phyloP scores from a whole-genome alignment of 805 yeast genomes.

The Danielia oregonensis region DNA sequence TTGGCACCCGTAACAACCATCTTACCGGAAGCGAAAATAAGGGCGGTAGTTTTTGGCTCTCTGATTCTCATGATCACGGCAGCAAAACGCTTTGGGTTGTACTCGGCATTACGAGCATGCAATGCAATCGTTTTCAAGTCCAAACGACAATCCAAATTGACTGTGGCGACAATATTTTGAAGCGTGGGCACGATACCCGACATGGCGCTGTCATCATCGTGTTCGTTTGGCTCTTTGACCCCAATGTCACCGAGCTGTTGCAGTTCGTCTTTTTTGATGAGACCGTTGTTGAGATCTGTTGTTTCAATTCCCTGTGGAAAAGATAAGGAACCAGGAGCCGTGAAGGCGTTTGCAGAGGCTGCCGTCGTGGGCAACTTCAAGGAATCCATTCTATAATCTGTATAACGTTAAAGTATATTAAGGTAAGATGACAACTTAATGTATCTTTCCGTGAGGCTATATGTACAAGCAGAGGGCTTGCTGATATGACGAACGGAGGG shows the following conservation, averaged over 20 bases:
- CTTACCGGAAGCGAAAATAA: slow-evolving; percentile 97
- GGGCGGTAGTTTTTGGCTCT: slow-evolving; percentile 97
- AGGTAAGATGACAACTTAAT: slow-evolving; percentile 39
- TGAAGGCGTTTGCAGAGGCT: slow-evolving; percentile 69
- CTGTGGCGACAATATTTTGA: slow-evolving; percentile 97
- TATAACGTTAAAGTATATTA: slow-evolving; percentile 7
- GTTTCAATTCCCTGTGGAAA: slow-evolving; percentile 51
- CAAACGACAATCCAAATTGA: slow-evolving; percentile 90
- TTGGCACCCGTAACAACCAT: slow-evolving; percentile 99
- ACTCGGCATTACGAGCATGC: slow-evolving; percentile 98
- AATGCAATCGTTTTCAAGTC: slow-evolving; percentile 96
- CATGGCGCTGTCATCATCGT: slow-evolving; percentile 66
- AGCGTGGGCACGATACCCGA: slow-evolving; percentile 96
- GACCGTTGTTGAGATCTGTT: slow-evolving; percentile 2
- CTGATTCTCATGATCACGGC: slow-evolving; percentile 99
- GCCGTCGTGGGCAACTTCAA: slow-evolving; percentile 74
- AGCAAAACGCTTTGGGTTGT: slow-evolving; percentile 97
- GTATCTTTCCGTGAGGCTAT: slow-evolving; percentile 30
- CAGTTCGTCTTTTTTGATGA: slow-evolving; percentile 15
- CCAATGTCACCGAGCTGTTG: slow-evolving; percentile 13
- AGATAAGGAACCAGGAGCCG: slow-evolving; percentile 60
- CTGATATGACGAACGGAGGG: no score
- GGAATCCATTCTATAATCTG: slow-evolving; percentile 54
- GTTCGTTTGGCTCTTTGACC: slow-evolving; percentile 35
- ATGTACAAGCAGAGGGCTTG: not conserved